Evolutionary conservation across 2,329 filamentous ascomycete genomes (phyloP), one percentile per base, ranked within the genome.

Genomic region (Pseudogymnoascus sp.): DNA sequence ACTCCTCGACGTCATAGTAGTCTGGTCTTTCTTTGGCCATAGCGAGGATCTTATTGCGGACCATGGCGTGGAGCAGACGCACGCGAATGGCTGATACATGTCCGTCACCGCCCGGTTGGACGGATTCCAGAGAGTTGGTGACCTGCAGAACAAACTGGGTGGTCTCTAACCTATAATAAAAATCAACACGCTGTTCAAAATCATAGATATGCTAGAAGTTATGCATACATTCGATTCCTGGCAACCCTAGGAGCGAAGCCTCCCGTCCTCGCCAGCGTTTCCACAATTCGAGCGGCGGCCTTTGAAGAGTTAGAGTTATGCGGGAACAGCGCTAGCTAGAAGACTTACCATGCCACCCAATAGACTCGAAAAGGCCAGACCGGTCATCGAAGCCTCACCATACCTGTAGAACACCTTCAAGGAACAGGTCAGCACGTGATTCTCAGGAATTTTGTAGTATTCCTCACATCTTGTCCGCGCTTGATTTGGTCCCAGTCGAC

Each of bases 401-500:
- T 89, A 89, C 5, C 86, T 80, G 68, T 88, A 89, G 83, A 88
- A 74, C 64, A 75, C 44, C 44, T 51, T 15, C n/a, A 21, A 21
- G 15, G 39, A 9, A 72, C 13, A 64, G 60, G 27, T 21, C 36
- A 59, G 36, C 44, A 51, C 4, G 44, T 51, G 44, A 51, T 31
- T 31, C 15, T 51, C 25, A 13, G 10, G 10, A 29, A 31, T n/a
- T 48, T 39, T 1, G 84, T 80, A 4, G 15, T 51, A 51, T 31
- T 29, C 44, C 27, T 51, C 42, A 51, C 31, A 68, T 85, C 80
- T 68, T 89, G 86, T 0, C 85, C 86, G 66, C 86, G 76, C 61
- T 78, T 75, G 27, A 89, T 83, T 68, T 88, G 85, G 0, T 77
- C 79, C 86, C 86, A 89, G 65, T 88, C 81, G 0, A 89, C 86